A percentile compares a stretch with the other conserved stretches of the same genome.
phyloP scores from a whole-genome alignment of 148 eudicot species.

The Silene conica region DNA sequence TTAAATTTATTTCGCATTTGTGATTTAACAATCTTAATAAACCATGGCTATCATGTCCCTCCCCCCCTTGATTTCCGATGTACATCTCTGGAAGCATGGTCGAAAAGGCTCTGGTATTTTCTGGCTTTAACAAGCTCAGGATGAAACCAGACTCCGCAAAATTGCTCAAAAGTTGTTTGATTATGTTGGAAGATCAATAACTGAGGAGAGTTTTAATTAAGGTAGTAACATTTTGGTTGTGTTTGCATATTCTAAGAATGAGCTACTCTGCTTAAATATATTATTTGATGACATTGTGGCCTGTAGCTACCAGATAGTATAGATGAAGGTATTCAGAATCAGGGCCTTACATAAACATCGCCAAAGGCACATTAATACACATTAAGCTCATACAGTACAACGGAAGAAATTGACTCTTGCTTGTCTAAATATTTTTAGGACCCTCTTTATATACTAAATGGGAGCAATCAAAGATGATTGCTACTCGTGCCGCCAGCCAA shows the following conservation, averaged over 20 bases:
- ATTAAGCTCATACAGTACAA: no score
- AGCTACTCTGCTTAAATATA: not conserved
- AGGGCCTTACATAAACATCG: no score
- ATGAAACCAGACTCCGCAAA: conserved; percentile 75
- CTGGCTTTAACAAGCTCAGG: conserved; percentile 99
- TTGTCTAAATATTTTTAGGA: no score
- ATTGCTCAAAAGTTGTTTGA: conserved; percentile 86
- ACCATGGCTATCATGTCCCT: not conserved
- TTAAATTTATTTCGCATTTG: not conserved
- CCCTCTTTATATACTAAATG: no score
- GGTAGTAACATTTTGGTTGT: conserved; percentile 35
- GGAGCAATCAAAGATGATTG: no score
- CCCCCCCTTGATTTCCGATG: conserved; percentile 64
- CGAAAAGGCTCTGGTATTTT: conserved; percentile 85
- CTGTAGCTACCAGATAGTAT: no score
- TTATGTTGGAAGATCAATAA: conserved; percentile 88
- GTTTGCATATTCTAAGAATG: not conserved
- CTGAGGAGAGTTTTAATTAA: conserved; percentile 86
- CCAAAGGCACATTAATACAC: no score
- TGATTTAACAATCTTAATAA: conserved; percentile 1
- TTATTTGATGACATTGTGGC: not conserved
- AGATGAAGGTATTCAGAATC: no score
- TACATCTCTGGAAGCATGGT: conserved; percentile 97
- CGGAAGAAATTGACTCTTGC: no score
- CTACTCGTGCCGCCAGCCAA: no score